phyloP scores from a whole-genome alignment of 805 yeast species.

The Pichia cephalocereana region DNA sequence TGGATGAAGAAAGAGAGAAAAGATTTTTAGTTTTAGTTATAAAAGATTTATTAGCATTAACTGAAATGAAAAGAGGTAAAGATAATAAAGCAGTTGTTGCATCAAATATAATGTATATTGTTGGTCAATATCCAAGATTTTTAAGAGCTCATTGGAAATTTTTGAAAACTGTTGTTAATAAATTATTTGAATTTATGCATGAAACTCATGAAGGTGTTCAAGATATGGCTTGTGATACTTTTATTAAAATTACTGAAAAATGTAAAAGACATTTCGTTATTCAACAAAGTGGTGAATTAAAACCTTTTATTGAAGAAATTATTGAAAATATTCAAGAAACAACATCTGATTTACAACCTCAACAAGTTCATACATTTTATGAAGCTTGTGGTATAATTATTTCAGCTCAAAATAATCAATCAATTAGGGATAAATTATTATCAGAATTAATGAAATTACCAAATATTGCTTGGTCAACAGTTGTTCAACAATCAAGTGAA shows the following conservation, averaged over 20 bases:
- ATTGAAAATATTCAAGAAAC: constrained; percentile 74
- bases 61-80: constrained; percentile 95
- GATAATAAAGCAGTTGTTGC: constrained; percentile 99
- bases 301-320: constrained; percentile 87
- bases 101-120: constrained; percentile 98
- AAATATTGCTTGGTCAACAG: constrained; percentile 88
- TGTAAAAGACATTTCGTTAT: constrained; percentile 94
- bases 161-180: constrained; percentile 88
- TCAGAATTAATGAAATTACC: constrained; percentile 83
- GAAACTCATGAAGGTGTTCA: constrained; percentile 99
- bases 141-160: constrained; percentile 98
- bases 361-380: constrained; percentile 95
- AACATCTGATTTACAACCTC: constrained; percentile 90
- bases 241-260: constrained; percentile 88
- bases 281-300: constrained; percentile 74
- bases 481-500: constrained; percentile 74
- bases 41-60: constrained; percentile 80
- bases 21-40: constrained; percentile 88
- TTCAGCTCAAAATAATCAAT: constrained; percentile 70
- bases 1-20: constrained; percentile 97
- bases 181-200: constrained; percentile 97
- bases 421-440: constrained; percentile 61
- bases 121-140: constrained; percentile 97
- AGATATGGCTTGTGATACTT: constrained; percentile 99
- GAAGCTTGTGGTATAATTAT: constrained; percentile 95